phyloP scores from a whole-genome alignment of 2,329 filamentous ascomycete genomes.

The Fusarium algeriense region DNA sequence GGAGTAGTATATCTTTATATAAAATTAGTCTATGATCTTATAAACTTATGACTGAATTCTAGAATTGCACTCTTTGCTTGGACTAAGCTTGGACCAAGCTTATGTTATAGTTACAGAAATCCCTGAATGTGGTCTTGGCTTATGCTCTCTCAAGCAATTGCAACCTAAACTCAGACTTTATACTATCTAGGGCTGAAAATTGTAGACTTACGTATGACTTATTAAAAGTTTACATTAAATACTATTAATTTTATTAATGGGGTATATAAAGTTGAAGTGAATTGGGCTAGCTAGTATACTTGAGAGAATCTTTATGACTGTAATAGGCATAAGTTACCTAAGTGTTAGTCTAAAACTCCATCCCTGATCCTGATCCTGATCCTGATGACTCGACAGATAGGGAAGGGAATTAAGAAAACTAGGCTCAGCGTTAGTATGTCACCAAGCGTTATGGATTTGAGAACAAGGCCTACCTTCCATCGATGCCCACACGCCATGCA shows the following conservation, averaged over 20 bases:
- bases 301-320: neutral
- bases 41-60: neutral
- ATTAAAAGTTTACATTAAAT: neutral
- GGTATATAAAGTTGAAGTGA: slow-evolving; percentile 3
- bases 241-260: neutral
- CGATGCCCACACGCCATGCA: slow-evolving; percentile 77
- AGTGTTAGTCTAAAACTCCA: neutral
- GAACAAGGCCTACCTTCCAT: slow-evolving; percentile 71
- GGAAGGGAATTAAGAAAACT: slow-evolving; percentile 42
- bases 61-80: neutral
- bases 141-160: neutral
- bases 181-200: neutral
- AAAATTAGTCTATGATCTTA: neutral
- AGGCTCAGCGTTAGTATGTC: neutral
- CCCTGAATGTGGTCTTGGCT: no score
- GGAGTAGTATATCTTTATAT: neutral
- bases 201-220: neutral
- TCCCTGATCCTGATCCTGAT: neutral
- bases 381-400: neutral
- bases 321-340: neutral
- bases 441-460: slow-evolving; percentile 17
- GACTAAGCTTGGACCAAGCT: no score
- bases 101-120: no score
- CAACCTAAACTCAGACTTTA: neutral
- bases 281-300: neutral